Conservation (phyloP, 352 stramenopile genomes). For the Globisporangium paroecandrum region DNA sequence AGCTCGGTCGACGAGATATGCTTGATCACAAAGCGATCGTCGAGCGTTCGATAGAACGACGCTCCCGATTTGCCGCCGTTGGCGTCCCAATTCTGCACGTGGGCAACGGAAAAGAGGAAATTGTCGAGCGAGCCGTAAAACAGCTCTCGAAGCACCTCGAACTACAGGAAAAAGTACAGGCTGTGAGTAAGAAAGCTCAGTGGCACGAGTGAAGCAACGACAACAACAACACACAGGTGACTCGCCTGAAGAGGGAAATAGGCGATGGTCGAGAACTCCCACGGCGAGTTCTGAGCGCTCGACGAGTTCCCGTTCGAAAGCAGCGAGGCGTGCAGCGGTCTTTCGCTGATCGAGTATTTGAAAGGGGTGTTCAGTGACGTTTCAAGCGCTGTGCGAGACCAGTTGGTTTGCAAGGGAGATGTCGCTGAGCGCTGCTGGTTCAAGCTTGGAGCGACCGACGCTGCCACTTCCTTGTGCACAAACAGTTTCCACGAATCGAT, state of each 20-base stretch:
- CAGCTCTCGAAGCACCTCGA: conserved; percentile 92
- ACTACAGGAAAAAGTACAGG: conserved; percentile 34
- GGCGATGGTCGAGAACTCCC: conserved; percentile 70
- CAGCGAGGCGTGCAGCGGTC: conserved; percentile 59
- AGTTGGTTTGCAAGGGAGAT: conserved; percentile 50
- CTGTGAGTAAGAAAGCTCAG: background rate
- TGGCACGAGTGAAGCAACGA: background rate
- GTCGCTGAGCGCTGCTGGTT: conserved; percentile 13
- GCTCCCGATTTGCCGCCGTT: conserved; percentile 97
- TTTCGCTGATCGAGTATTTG: conserved; percentile 55
- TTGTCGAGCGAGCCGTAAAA: conserved; percentile 63
- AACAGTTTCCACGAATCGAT: conserved; percentile 58
- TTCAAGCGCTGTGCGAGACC: conserved; percentile 58
- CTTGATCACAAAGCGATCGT: conserved; percentile 98
- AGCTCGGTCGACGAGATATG: conserved; percentile 97
- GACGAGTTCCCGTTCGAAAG: conserved; percentile 37
- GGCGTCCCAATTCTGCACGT: conserved; percentile 87
- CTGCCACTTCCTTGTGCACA: conserved; percentile 44
- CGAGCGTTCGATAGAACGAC: conserved; percentile 93
- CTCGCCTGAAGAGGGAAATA: conserved; percentile 79
- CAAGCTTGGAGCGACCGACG: conserved; percentile 17
- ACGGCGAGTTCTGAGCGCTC: conserved; percentile 34
- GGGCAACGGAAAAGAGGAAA: conserved; percentile 82
- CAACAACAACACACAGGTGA: background rate
- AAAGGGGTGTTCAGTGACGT: conserved; percentile 55